Evolutionary conservation across 306 rosid species (phyloP).

Genomic region (Sesbania bispinosa): DNA sequence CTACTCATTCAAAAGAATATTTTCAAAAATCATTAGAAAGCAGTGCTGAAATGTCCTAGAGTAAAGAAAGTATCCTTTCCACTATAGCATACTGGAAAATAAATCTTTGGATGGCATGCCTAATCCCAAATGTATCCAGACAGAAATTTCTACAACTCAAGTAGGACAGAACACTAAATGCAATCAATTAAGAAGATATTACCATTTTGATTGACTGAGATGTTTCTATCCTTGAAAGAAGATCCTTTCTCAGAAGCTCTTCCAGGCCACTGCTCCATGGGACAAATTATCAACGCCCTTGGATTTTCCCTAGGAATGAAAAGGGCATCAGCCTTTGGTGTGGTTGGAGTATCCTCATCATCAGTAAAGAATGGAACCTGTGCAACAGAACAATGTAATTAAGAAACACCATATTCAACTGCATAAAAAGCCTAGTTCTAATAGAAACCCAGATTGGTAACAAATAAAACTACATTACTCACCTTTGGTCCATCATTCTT

Average conservation of each 20-base stretch:
- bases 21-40: background rate
- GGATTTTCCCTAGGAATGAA: constrained; percentile 97
- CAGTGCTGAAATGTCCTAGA: background rate
- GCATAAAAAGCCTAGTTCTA: background rate
- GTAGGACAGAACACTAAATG: background rate
- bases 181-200: constrained; percentile 25
- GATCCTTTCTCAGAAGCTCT: constrained; percentile 59
- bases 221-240: constrained; percentile 43
- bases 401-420: background rate
- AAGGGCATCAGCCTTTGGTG: constrained; percentile 94
- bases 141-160: too few species aligned
- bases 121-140: too few species aligned
- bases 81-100: background rate
- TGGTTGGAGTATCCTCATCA: constrained; percentile 69
- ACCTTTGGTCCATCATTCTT: constrained; percentile 77
- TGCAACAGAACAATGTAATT: constrained; percentile 21
- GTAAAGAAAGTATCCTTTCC: background rate
- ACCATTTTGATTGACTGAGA: constrained; percentile 62
- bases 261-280: constrained; percentile 75
- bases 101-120: too few species aligned
- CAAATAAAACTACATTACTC: constrained; percentile 22
- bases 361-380: constrained; percentile 92
- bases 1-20: background rate
- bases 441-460: background rate
- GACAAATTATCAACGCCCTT: constrained; percentile 88